Base-by-base conservation (phyloP, 495 filamentous ascomycete genomes). In the Xanthoparmelia taractica region DNA sequence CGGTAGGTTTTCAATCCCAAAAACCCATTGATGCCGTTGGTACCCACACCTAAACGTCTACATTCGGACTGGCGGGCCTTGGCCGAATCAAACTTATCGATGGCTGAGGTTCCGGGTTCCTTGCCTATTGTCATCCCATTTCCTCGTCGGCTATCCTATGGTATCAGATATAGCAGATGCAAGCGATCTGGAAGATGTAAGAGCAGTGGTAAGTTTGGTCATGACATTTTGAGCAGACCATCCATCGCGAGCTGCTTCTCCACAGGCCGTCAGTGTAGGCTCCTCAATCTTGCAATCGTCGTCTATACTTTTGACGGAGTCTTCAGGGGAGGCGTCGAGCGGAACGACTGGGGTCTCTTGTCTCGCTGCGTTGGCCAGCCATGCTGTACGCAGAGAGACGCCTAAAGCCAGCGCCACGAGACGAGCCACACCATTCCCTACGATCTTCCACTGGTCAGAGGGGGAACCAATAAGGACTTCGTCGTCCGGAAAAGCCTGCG, bases 341-440 rank as follows among this genome's bases (percentile, higher is more conserved):
- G 18, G 37, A 0, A 36, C 27, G 11, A 27, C 33, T 18, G 6
- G 33, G 40, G 4, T 0, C 25, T 45, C 29, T 37, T 23, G 18
- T 62, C 6, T 63, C 6, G 52, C 20, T 40, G 36, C 33, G 37
- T 70, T 69, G 13, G 52, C 61, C 33, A 71, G 58, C 72, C 75
- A 88, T 0, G 88, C 85, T 63, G 85, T 78, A 25, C 87, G 73
- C 5, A 91, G 72, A 41, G 77, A 68, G 31, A 67, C 1, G 33
- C 67, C 67, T 11, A 67, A 68, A 20, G 82, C 85, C 29, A 88
- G 61, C 10, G 87, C 78, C 23, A 88, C 81, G 8, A 77, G 76
- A 29, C 87, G 79, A n/a, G 84, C 80, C 4, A 92, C 89, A 57
- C 82, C 84, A 69, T 92, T 92, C 0, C 88, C 89, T 18, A 90